Evolutionary conservation across 345 rosid genomes (phyloP).

Genomic region (Citrus medica): DNA sequence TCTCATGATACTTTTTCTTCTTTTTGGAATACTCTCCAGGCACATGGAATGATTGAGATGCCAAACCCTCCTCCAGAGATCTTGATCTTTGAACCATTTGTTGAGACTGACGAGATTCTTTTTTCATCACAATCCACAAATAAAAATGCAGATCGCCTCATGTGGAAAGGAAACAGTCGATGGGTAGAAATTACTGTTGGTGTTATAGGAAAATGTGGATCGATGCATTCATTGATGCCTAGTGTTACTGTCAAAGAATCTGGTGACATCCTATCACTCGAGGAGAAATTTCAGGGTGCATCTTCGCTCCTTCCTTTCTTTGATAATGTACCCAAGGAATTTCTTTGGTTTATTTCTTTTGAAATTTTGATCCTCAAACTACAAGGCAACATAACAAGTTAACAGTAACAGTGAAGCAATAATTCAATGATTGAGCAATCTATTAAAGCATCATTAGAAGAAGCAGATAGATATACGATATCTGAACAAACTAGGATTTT

Average conservation of each 20-base stretch:
- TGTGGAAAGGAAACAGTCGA: slow-evolving; percentile 68
- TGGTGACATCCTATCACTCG: slow-evolving; percentile 89
- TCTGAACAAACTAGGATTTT: neutral
- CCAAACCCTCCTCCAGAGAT: slow-evolving; percentile 80
- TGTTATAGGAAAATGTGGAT: slow-evolving; percentile 67
- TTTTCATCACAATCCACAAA: slow-evolving; percentile 51
- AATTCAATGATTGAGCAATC: neutral
- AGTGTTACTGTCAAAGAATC: slow-evolving; percentile 90
- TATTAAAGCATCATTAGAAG: neutral
- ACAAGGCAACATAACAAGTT: neutral
- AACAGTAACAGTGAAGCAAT: neutral
- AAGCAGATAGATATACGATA: neutral
- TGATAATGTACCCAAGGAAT: neutral
- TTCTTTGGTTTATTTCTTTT: neutral
- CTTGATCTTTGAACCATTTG: slow-evolving; percentile 84
- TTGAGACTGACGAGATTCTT: slow-evolving; percentile 81
- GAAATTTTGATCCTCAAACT: neutral
- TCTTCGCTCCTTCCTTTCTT: neutral
- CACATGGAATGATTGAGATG: slow-evolving; percentile 95
- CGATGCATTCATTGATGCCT: slow-evolving; percentile 79
- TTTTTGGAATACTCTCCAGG: slow-evolving; percentile 36
- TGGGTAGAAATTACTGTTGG: slow-evolving; percentile 97
- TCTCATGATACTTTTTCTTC: neutral
- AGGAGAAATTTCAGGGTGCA: slow-evolving; percentile 94
- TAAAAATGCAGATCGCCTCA: slow-evolving; percentile 34